Percentiles rank a stretch among this genome's conserved stretches.
phyloP scores from a whole-genome alignment of 164 flowering plant species.

The Paratinospora sagittata region DNA sequence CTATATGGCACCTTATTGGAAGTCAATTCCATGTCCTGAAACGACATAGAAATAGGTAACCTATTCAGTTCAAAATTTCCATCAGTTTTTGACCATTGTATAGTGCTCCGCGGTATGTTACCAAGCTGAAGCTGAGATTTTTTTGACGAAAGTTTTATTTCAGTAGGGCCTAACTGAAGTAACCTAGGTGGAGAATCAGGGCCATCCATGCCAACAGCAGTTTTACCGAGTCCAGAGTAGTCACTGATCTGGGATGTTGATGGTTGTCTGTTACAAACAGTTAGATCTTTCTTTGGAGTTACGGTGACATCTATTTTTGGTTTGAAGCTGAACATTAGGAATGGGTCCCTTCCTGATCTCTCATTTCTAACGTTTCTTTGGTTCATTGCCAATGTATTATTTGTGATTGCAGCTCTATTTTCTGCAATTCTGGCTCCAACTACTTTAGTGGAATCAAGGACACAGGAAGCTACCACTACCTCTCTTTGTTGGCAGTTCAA shows the following conservation, averaged over 20 bases:
- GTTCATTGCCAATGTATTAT: constrained; percentile 11
- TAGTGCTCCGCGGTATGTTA: constrained; percentile 13
- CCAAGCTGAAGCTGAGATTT: constrained; percentile 14
- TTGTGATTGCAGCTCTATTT: constrained; percentile 5
- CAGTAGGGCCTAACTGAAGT: constrained; percentile 13
- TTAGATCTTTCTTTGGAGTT: constrained; percentile 8
- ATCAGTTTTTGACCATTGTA: constrained; percentile 14
- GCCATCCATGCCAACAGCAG: constrained; percentile 7
- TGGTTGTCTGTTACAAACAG: constrained; percentile 1
- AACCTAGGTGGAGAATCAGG: constrained; percentile 7
- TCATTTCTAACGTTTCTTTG: constrained; percentile 13
- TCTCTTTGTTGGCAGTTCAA: constrained; percentile 8
- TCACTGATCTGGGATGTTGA: constrained; percentile 16
- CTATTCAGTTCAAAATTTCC: constrained; percentile 16
- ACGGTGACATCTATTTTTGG: constrained; percentile 11
- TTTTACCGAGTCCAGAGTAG: constrained; percentile 13
- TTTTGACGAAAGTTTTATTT: constrained; percentile 10
- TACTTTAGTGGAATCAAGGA: constrained; percentile 1
- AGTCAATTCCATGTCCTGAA: constrained; percentile 16
- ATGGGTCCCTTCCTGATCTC: constrained; percentile 19
- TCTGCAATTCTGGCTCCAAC: constrained; percentile 15
- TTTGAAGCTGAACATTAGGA: constrained; percentile 17
- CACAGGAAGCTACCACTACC: constrained; percentile 8
- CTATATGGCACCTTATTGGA: constrained; percentile 9
- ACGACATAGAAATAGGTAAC: constrained; percentile 17